Evolutionary conservation across 208 protist species (phyloP).

Genomic region (Tritrichomonas foetus): DNA sequence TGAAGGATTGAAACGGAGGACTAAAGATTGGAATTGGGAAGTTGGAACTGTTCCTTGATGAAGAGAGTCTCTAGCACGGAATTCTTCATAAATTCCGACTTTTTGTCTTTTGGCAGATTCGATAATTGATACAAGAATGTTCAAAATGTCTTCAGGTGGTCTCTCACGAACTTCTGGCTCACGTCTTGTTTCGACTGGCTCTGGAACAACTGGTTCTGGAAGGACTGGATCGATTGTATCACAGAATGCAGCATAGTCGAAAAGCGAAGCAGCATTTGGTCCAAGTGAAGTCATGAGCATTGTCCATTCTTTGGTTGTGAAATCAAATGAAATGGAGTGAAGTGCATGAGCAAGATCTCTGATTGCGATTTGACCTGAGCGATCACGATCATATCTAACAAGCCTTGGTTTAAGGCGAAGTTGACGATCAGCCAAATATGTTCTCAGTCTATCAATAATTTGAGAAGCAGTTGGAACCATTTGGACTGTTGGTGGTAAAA

Average conservation of each 20-base stretch:
- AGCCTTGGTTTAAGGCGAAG: background rate
- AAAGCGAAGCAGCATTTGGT: background rate
- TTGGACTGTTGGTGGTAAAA: background rate
- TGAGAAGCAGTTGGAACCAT: background rate
- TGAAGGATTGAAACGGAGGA: too few species aligned
- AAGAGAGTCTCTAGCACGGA: too few species aligned
- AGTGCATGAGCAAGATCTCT: background rate
- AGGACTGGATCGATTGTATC: background rate
- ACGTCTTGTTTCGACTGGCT: background rate
- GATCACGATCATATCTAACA: background rate
- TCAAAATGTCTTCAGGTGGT: too few species aligned
- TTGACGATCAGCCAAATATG: background rate
- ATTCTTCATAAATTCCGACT: too few species aligned
- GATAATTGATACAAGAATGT: too few species aligned
- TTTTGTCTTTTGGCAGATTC: too few species aligned
- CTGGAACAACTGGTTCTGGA: background rate
- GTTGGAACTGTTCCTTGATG: too few species aligned
- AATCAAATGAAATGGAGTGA: background rate
- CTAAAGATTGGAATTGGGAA: too few species aligned
- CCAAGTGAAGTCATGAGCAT: background rate
- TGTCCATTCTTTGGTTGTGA: background rate
- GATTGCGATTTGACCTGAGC: background rate
- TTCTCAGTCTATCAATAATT: background rate
- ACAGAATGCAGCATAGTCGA: background rate
- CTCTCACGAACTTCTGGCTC: too few species aligned